Evolutionary conservation across 371 early-diverging fungal genomes (phyloP).

Genomic region (Mucor plumbeus): DNA sequence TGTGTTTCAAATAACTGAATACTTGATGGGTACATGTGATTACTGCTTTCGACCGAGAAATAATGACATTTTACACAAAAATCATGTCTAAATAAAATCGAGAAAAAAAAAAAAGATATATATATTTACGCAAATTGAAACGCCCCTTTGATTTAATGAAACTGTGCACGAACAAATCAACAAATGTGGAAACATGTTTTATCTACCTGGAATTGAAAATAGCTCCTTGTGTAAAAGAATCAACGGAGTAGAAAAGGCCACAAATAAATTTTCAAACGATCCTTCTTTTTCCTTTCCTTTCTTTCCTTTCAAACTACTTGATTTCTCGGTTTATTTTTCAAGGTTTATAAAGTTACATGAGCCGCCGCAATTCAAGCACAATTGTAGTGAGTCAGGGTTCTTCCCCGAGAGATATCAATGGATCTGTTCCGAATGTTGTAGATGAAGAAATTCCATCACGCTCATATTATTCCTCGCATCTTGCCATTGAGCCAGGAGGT

Average conservation of each 20-base stretch:
- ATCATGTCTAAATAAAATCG: too few relatives aligned
- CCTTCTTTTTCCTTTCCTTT: not conserved
- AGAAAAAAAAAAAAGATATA: too few relatives aligned
- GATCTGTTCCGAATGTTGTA: slow-evolving; percentile 13
- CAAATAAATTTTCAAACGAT: not conserved
- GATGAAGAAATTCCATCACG: slow-evolving; percentile 53
- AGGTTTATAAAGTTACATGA: not conserved
- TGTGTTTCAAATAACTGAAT: too few relatives aligned
- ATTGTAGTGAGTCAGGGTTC: not conserved
- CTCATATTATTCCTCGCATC: slow-evolving; percentile 54
- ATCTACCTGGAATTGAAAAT: not conserved
- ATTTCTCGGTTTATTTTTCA: slow-evolving; percentile 1
- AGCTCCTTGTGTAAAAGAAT: not conserved
- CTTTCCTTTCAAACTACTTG: not conserved
- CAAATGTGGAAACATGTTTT: too few relatives aligned
- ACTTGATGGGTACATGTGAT: too few relatives aligned
- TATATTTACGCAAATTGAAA: not conserved
- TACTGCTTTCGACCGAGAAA: too few relatives aligned
- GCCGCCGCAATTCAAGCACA: slow-evolving; percentile 7
- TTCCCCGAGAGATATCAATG: slow-evolving; percentile 29
- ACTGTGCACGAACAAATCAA: not conserved
- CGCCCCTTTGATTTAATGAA: not conserved
- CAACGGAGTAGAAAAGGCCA: not conserved
- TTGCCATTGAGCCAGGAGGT: slow-evolving; percentile 34
- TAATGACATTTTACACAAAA: too few relatives aligned